Percentiles rank a stretch among this genome's conserved stretches.
Evolutionary conservation across 2,329 filamentous ascomycete genomes (phyloP).

Genomic region (Alternaria dauci): DNA sequence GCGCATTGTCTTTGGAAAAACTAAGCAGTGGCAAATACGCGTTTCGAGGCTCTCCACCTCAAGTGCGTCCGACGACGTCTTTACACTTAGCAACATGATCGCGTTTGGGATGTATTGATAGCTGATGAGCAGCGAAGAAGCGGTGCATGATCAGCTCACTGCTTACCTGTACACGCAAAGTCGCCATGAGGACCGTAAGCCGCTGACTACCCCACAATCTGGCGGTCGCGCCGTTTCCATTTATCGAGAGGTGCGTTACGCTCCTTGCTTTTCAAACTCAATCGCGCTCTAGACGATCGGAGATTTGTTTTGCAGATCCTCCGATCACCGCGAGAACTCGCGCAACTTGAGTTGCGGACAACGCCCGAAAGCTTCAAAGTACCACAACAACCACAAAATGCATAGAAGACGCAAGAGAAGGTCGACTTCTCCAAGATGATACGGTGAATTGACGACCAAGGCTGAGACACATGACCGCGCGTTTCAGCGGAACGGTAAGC

Average conservation of each 20-base stretch:
- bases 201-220: constrained; percentile 30
- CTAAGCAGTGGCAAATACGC: not conserved
- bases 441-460: constrained; percentile 14
- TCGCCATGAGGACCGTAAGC: constrained; percentile 23
- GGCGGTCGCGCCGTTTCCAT: constrained; percentile 26
- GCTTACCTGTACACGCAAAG: constrained; percentile 20
- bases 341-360: constrained; percentile 7
- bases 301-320: constrained; percentile 14
- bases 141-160: constrained; percentile 13
- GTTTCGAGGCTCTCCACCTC: not conserved
- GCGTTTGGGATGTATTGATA: not conserved
- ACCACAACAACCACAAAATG: constrained; percentile 11
- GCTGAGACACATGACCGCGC: constrained; percentile 47
- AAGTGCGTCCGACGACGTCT: not conserved
- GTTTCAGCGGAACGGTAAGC: constrained; percentile 38
- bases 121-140: constrained; percentile 7
- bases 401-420: constrained; percentile 5
- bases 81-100: not conserved
- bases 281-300: constrained; percentile 14
- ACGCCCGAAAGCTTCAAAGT: not conserved
- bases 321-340: not conserved
- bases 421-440: constrained; percentile 1
- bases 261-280: constrained; percentile 19
- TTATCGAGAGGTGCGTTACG: constrained; percentile 15
- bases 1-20: not conserved